Evolutionary conservation across 805 yeast genomes (phyloP).

Genomic region (Ascoidea asiatica): DNA sequence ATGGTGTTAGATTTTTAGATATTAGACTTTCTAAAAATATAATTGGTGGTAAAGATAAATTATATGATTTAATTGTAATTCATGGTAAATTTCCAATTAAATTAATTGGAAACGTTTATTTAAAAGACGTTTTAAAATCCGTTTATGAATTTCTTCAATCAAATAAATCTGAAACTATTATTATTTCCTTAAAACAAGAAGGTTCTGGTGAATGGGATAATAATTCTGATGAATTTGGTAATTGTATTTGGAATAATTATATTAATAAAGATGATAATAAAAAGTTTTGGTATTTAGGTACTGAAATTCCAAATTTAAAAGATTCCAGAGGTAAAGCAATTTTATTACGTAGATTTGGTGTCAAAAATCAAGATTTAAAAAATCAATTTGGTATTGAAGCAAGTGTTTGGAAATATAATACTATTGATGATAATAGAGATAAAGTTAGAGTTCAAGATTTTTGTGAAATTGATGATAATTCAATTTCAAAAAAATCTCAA

Average conservation of each 20-base stretch:
- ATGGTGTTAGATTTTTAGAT: conserved; percentile 70
- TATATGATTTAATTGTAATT: conserved; percentile 46
- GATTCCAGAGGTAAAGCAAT: conserved; percentile 56
- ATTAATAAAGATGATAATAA: conserved; percentile 25
- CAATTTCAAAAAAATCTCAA: conserved; percentile 39
- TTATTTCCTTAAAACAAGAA: conserved; percentile 63
- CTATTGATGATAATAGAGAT: conserved; percentile 54
- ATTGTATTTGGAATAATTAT: conserved; percentile 44
- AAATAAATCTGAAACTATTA: conserved; percentile 44
- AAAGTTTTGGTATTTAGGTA: conserved; percentile 46
- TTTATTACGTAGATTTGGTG: conserved; percentile 62
- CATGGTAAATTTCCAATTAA: conserved; percentile 71
- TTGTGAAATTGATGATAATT: conserved; percentile 46
- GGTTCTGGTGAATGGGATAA: conserved; percentile 57
- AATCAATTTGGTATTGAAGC: conserved; percentile 55
- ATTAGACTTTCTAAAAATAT: conserved; percentile 49
- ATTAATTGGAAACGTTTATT: conserved; percentile 39
- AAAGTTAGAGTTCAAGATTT: conserved; percentile 56
- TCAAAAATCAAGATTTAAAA: conserved; percentile 27
- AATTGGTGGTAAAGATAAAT: conserved; percentile 30
- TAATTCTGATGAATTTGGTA: conserved; percentile 49
- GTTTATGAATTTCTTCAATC: conserved; percentile 41
- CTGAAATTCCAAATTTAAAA: conserved; percentile 41
- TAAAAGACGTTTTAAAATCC: conserved; percentile 38
- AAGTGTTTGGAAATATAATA: conserved; percentile 50